Base-by-base conservation (phyloP, 495 filamentous ascomycete genomes). In the Lindgomyces ingoldianus region DNA sequence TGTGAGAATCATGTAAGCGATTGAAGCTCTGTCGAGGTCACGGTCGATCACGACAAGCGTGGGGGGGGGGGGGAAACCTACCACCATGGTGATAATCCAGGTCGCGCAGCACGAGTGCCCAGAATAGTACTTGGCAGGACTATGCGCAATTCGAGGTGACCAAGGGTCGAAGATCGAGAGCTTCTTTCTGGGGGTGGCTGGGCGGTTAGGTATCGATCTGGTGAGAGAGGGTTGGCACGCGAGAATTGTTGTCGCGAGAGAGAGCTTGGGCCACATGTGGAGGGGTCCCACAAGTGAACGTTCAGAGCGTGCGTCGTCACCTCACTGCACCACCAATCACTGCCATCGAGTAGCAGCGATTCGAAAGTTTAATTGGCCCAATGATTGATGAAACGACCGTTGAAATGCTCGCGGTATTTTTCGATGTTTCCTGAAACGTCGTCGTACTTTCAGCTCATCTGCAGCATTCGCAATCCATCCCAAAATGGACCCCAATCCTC, bases 1-100 rank as follows among this genome's bases (percentile, higher is more conserved):
- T 97, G 53, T 45, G 44, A 2, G 27, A 6, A 46, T 16, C 6
- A 22, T 2, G 36, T 62, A 45, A 62, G 48, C 48, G n/a, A 36
- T 10, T 14, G 18, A 9, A 6, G 48, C 8, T 8, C 19, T 39
- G 33, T 14, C 14, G 44, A 8, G 44, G 44, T 24, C 18, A 29
- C 49, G 11, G 14, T 29, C n/a, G 44, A n/a, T n/a, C n/a, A n/a
- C n/a, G n/a, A n/a, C n/a, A n/a, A n/a, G n/a, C n/a, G n/a, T n/a
- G n/a, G n/a, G n/a, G n/a, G n/a, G n/a, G n/a, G n/a, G n/a, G 19
- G 45, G 45, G 19, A 12, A 19, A 9, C 48, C 24, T 36, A 55
- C 26, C 52, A n/a, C 25, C 11, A 14, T 45, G 54, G 2, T 57
- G 33, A 47, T n/a, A 8, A n/a, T 47, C 16, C 44, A n/a, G n/a